These are phyloP conservation scores for Sisymbrium altissimum DNA, from an alignment of 345 rosid genomes.

Conservation along the genomic window DNA sequence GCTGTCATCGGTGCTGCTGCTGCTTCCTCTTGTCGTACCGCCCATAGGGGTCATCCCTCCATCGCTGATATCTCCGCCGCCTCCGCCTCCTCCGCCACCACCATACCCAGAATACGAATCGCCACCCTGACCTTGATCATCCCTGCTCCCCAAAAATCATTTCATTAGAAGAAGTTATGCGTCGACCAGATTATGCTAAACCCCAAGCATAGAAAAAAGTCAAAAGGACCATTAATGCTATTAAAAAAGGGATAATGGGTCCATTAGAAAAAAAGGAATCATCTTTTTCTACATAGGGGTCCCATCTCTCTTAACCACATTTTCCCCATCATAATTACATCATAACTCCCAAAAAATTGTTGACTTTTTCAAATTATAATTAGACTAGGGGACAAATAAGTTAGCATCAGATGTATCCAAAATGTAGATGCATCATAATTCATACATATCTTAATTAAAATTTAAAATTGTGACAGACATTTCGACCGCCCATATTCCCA, in stretches of 20 bases:
- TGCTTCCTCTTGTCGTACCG: conserved; percentile 26
- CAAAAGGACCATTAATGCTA: conserved; percentile 4
- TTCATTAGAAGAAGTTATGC: background rate
- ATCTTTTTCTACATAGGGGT: conserved; percentile 9
- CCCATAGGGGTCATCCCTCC: conserved; percentile 8
- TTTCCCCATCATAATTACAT: conserved; percentile 9
- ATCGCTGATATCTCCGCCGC: background rate
- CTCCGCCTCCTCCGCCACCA: background rate
- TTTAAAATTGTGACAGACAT: background rate
- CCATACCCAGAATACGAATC: background rate
- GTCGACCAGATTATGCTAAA: background rate
- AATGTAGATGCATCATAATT: conserved; percentile 1
- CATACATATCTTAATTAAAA: background rate
- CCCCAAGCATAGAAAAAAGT: background rate
- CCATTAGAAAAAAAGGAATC: conserved; percentile 7
- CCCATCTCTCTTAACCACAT: conserved; percentile 7
- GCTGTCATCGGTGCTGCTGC: background rate
- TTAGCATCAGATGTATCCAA: background rate
- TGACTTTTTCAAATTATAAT: background rate
- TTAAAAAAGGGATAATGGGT: background rate
- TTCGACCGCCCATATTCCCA: conserved; percentile 16
- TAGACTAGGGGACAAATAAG: background rate
- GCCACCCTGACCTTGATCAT: conserved; percentile 30
- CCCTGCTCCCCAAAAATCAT: conserved; percentile 17
- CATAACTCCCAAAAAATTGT: background rate